Evolutionary conservation across 1,284 basidiomycete species (phyloP), one percentile per base, ranked within the genome.

Genomic region (Thecaphora thlaspeos): DNA sequence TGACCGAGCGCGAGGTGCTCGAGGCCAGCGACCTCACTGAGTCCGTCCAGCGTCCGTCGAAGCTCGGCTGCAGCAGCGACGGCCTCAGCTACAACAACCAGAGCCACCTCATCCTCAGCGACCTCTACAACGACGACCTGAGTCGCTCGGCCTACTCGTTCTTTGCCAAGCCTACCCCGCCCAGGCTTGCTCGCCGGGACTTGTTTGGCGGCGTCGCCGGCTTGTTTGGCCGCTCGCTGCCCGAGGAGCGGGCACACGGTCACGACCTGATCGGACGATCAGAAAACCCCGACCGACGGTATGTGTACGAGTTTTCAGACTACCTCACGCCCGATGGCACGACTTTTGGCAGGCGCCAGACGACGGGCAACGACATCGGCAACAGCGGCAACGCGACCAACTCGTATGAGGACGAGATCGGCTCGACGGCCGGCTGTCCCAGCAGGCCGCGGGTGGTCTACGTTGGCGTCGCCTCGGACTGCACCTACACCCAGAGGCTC

Each of bases 391-490:
- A 82, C 71, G 84, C 88, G 73, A 83, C 92, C 55, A 81, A 88
- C 36, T 89, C 97, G 40, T 88, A 89, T 75, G 76, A 81, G 22
- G 93, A 99, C 76, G 94, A 97, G 23, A 76, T 76, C 39, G 74
- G 74, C 2, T 62, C 83, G 21, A 85, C 82, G 1, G 75, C 79
- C 2, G 90, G 91, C 11, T 94, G 91, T 76, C 88, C 90, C 1
- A 84, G 80, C 41, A 81, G 83, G 0, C 87, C 87, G 72, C 84
- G 85, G 79, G 83, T 91, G 51, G 85, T 91, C 21, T 89, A 86
- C 71, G 86, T 90, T 83, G 91, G 91, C 21, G 87, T 92, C 40
- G 91, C 91, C 0, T 86, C 90, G 2, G 91, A 95, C 77, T 94
- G 90, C 78, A 85, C 83, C 61, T 93, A 92, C 57, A 73, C 72